Evolutionary conservation across 192 early-diverging fungal genomes (phyloP).

Genomic region (Mortierella hygrophila): DNA sequence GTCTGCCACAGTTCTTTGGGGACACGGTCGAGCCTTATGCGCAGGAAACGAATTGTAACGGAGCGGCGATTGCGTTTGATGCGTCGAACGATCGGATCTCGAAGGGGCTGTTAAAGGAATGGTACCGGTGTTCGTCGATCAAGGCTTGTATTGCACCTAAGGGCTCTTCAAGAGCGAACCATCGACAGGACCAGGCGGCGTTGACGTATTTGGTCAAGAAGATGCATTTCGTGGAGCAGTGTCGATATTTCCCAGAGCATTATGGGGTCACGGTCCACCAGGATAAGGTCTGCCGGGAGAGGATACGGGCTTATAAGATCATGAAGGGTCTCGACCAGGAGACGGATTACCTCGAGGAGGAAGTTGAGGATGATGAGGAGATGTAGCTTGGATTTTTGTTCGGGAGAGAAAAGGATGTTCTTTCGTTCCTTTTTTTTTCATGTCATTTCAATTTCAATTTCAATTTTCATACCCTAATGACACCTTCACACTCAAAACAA

Average conservation of each 20-base stretch:
- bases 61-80: slow-evolving; percentile 64
- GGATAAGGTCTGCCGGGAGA: slow-evolving; percentile 57
- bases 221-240: slow-evolving; percentile 54
- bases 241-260: slow-evolving; percentile 59
- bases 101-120: slow-evolving; percentile 56
- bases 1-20: slow-evolving; percentile 60
- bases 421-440: no score
- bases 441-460: no score
- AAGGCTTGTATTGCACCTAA: slow-evolving; percentile 66
- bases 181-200: slow-evolving; percentile 69
- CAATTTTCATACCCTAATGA: no score
- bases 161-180: slow-evolving; percentile 63
- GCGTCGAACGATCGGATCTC: slow-evolving; percentile 51
- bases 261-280: slow-evolving; percentile 63
- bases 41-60: slow-evolving; percentile 63
- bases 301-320: slow-evolving; percentile 55
- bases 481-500: no score
- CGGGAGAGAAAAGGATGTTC: no score
- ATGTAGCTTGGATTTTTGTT: not conserved
- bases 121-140: slow-evolving; percentile 59
- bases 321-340: slow-evolving; percentile 47
- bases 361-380: slow-evolving; percentile 31
- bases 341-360: slow-evolving; percentile 16
- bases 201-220: slow-evolving; percentile 62
- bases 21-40: slow-evolving; percentile 52